phyloP scores from a whole-genome alignment of 1,284 basidiomycete genomes.

The Tylopilus sp. region DNA sequence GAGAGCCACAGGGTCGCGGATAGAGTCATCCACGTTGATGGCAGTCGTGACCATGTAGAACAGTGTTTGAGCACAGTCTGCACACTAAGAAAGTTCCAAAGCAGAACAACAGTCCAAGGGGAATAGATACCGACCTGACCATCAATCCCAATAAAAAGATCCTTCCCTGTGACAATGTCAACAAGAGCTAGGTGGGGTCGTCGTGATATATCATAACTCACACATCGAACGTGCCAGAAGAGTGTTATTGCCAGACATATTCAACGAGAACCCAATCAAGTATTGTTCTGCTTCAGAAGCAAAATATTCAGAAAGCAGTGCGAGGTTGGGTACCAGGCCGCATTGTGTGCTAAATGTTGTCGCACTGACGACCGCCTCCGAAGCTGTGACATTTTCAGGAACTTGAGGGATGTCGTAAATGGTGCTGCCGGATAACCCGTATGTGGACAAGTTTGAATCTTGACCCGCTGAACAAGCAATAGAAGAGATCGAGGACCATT shows the following conservation, averaged over 20 bases:
- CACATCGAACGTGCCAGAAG: too few relatives aligned
- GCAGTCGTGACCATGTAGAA: not conserved
- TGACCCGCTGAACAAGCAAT: not conserved
- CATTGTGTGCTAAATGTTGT: too few relatives aligned
- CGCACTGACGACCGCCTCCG: constrained; percentile 14
- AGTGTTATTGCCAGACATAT: too few relatives aligned
- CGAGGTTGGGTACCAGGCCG: constrained; percentile 10
- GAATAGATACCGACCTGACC: too few relatives aligned
- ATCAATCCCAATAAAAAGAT: too few relatives aligned
- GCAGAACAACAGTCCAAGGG: too few relatives aligned
- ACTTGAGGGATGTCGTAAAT: constrained; percentile 5
- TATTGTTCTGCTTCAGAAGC: too few relatives aligned
- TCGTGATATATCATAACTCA: too few relatives aligned
- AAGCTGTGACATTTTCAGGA: not conserved
- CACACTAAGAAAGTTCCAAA: not conserved
- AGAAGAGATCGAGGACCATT: not conserved
- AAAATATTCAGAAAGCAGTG: not conserved
- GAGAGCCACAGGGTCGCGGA: not conserved
- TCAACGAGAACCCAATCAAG: too few relatives aligned
- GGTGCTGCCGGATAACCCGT: constrained; percentile 5
- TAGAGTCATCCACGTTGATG: not conserved
- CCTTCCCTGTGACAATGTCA: too few relatives aligned
- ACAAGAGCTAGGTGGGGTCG: too few relatives aligned
- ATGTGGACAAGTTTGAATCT: not conserved
- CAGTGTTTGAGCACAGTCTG: too few relatives aligned